Evolutionary conservation across 192 early-diverging fungal genomes (phyloP).

Genomic region (Coemansia reversa): DNA sequence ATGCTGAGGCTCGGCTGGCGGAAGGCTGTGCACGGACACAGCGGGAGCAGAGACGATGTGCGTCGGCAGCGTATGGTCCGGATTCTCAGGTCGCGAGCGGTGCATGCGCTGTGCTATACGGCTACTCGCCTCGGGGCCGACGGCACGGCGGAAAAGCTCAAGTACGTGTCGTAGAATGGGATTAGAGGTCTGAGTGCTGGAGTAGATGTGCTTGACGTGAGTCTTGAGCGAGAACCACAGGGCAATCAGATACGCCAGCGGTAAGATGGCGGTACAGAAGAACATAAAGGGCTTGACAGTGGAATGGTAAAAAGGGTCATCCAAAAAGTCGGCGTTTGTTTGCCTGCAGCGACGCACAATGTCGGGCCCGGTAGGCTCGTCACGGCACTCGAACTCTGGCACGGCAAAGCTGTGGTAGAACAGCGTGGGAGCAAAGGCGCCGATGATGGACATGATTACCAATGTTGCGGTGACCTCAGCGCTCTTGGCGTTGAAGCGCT

Average conservation of each 20-base stretch:
- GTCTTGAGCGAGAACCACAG: slow-evolving; percentile 92
- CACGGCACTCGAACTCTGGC: slow-evolving; percentile 52
- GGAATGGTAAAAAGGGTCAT: slow-evolving; percentile 78
- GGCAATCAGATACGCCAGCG: slow-evolving; percentile 82
- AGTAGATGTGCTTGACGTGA: slow-evolving; percentile 79
- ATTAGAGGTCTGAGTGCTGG: slow-evolving; percentile 34
- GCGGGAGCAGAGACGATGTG: slow-evolving; percentile 6
- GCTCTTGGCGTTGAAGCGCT: slow-evolving; percentile 91
- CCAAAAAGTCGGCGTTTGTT: slow-evolving; percentile 60
- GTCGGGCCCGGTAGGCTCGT: slow-evolving; percentile 9
- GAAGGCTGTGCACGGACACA: background rate
- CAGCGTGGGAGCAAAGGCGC: slow-evolving; percentile 88
- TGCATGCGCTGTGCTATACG: slow-evolving; percentile 21
- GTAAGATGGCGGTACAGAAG: slow-evolving; percentile 76
- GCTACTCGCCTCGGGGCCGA: slow-evolving; percentile 21
- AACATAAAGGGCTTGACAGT: slow-evolving; percentile 83
- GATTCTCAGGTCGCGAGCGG: slow-evolving; percentile 15
- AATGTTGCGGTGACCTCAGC: slow-evolving; percentile 95
- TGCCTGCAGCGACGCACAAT: slow-evolving; percentile 69
- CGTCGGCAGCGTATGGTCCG: background rate
- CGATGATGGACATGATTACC: slow-evolving; percentile 92
- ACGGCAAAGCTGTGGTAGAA: slow-evolving; percentile 90
- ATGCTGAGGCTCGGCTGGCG: background rate
- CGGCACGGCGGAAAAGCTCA: slow-evolving; percentile 57
- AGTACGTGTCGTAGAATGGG: slow-evolving; percentile 58